phyloP scores from a whole-genome alignment of 2,329 filamentous ascomycete genomes.

The Corinectria fuckeliana region DNA sequence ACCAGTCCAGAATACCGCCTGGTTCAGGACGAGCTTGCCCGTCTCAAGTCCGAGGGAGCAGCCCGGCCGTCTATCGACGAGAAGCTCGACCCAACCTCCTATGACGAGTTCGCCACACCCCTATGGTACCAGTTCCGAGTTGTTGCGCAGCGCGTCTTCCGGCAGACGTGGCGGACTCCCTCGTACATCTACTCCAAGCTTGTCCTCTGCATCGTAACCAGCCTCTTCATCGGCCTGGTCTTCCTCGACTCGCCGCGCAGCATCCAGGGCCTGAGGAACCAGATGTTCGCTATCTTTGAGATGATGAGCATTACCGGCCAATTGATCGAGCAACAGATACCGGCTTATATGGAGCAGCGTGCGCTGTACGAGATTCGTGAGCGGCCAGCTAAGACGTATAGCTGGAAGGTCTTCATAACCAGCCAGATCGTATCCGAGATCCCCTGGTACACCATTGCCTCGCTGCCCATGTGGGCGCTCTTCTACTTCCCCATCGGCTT shows the following conservation, averaged over 20 bases:
- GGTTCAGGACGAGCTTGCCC: constrained; percentile 62
- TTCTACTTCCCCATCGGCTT: constrained; percentile 88
- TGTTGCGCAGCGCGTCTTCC: constrained; percentile 74
- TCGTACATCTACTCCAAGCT: constrained; percentile 85
- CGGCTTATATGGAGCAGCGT: too few species aligned
- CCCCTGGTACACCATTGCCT: constrained; percentile 46
- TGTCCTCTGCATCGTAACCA: constrained; percentile 44
- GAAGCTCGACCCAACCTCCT: background rate
- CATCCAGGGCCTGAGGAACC: constrained; percentile 49
- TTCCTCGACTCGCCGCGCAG: constrained; percentile 3
- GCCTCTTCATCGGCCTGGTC: constrained; percentile 10
- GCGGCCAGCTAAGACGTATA: too few species aligned
- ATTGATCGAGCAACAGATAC: too few species aligned
- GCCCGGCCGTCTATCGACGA: rapidly evolving
- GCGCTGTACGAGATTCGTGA: too few species aligned
- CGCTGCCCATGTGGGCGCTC: constrained; percentile 66
- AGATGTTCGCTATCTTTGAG: constrained; percentile 46
- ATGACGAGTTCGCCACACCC: constrained; percentile 50
- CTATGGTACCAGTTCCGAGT: constrained; percentile 70
- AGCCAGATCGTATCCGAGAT: constrained; percentile 85
- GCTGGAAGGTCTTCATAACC: constrained; percentile 65
- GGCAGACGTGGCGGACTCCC: constrained; percentile 90
- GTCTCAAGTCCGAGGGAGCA: constrained; percentile 52
- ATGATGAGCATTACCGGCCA: too few species aligned
- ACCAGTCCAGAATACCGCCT: constrained; percentile 58